Conservation (phyloP, 225 moss, liverwort and hornwort species). For the Marchantia paleacea region DNA sequence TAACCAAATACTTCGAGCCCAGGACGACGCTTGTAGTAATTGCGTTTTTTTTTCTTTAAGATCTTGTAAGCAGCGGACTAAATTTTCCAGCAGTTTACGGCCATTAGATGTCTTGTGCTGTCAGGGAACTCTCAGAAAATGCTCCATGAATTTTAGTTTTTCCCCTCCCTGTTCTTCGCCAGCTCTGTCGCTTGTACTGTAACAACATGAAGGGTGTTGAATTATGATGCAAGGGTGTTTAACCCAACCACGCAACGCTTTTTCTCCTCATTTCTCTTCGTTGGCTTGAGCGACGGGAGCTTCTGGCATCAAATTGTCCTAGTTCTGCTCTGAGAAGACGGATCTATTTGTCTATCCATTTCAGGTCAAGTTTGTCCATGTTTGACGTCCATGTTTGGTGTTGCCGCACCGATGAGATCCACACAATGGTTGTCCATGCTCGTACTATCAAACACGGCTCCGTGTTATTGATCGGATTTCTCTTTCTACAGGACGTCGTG, state of each 20-base stretch:
- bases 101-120: no score
- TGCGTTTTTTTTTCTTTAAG: not conserved
- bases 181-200: not conserved
- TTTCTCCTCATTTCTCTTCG: not conserved
- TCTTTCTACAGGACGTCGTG: constrained; percentile 6
- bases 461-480: constrained; percentile 1
- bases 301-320: not conserved
- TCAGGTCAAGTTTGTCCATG: not conserved
- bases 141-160: not conserved
- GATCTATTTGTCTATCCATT: not conserved
- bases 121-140: no score
- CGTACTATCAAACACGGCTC: not conserved
- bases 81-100: no score
- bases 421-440: not conserved
- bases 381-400: not conserved
- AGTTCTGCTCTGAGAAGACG: not conserved
- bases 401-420: not conserved
- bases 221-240: not conserved
- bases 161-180: not conserved
- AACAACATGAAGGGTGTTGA: not conserved
- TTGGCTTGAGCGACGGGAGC: not conserved
- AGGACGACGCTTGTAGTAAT: not conserved
- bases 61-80: not conserved
- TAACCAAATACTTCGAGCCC: not conserved
- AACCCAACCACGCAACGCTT: not conserved